Evolutionary conservation across 2,329 filamentous ascomycete genomes (phyloP).

Genomic region (Aspergillus sp.): DNA sequence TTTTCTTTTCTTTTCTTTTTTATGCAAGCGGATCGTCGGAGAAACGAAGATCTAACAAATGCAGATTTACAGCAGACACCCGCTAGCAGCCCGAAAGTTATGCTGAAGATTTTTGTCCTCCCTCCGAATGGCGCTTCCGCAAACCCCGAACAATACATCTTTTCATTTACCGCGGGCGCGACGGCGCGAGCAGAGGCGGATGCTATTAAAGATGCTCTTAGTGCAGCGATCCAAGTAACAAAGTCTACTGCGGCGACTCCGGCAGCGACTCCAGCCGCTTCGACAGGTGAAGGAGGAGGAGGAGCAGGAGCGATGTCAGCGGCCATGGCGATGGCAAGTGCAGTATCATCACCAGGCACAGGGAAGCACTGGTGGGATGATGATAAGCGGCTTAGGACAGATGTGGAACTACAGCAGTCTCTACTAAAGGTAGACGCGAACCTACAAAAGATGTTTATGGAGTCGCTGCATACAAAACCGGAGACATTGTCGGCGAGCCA

Average conservation of each 20-base stretch:
- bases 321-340: slow-evolving; percentile 75
- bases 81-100: slow-evolving; percentile 81
- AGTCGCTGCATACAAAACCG: slow-evolving; percentile 78
- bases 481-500: slow-evolving; percentile 76
- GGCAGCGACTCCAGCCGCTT: slow-evolving; percentile 29
- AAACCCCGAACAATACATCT: slow-evolving; percentile 69
- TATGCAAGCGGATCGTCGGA: not conserved
- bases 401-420: slow-evolving; percentile 82
- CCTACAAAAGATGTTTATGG: slow-evolving; percentile 81
- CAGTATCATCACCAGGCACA: slow-evolving; percentile 53
- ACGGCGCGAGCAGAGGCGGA: slow-evolving; percentile 82
- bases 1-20: not conserved
- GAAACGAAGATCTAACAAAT: not conserved
- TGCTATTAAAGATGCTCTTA: slow-evolving; percentile 77
- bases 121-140: slow-evolving; percentile 42
- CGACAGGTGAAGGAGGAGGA: slow-evolving; percentile 40
- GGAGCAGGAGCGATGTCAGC: slow-evolving; percentile 50
- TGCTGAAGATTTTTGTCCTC: slow-evolving; percentile 87
- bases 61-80: slow-evolving; percentile 93
- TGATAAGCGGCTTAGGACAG: slow-evolving; percentile 71
- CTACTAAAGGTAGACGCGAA: slow-evolving; percentile 76
- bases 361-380: slow-evolving; percentile 70
- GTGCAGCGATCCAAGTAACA: slow-evolving; percentile 69
- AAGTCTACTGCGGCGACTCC: slow-evolving; percentile 53
- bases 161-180: slow-evolving; percentile 78